A percentile compares a stretch with the other conserved stretches of the same genome.
Evolutionary conservation across 2,329 filamentous ascomycete species (phyloP).

Genomic region (Dendrostoma leiphaemia): DNA sequence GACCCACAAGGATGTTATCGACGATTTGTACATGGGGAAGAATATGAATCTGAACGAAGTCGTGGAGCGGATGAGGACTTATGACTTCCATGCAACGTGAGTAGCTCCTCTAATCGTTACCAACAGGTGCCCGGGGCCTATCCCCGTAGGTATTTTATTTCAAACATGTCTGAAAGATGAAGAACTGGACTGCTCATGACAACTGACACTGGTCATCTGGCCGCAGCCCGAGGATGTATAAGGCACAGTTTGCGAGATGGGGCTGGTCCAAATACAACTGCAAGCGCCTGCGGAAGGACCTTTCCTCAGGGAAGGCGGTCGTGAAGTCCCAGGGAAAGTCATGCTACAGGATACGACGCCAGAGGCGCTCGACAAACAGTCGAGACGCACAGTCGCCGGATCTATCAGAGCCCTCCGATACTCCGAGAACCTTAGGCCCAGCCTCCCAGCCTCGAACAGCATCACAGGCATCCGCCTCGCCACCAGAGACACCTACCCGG

Average conservation of each 20-base stretch:
- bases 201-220: not conserved
- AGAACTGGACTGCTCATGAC: no score
- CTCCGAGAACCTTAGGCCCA: not conserved
- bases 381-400: not conserved
- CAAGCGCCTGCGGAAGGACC: slow-evolving; percentile 17
- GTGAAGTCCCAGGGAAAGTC: slow-evolving; percentile 21
- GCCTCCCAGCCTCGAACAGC: no score
- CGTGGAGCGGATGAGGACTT: slow-evolving; percentile 16
- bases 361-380: not conserved
- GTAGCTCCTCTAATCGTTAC: not conserved
- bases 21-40: slow-evolving; percentile 19
- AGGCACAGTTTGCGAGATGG: slow-evolving; percentile 21
- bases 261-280: slow-evolving; percentile 21
- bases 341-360: slow-evolving; percentile 17
- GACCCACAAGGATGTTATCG: slow-evolving; percentile 17
- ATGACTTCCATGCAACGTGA: slow-evolving; percentile 20
- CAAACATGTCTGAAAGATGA: no score
- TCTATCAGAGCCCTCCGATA: not conserved
- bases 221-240: slow-evolving; percentile 19
- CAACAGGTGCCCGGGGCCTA: no score
- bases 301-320: slow-evolving; percentile 17
- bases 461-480: not conserved
- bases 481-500: no score
- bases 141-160: no score
- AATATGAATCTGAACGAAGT: slow-evolving; percentile 20